phyloP scores from a whole-genome alignment of 768 basidiomycete species.

The Tephrocybe rancida region DNA sequence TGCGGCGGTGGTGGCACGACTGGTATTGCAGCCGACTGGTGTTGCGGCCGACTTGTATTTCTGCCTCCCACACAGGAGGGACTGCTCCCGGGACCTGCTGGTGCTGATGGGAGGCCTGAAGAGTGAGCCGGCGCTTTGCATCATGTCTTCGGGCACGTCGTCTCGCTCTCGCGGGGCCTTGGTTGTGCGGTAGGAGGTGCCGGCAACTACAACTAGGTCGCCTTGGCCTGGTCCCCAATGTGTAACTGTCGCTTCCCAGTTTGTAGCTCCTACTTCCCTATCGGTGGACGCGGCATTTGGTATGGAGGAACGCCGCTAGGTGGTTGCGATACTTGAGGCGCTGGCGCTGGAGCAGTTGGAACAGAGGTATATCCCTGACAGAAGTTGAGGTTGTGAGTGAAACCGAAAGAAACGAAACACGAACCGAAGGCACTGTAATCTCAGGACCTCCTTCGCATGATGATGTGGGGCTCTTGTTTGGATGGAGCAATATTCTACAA shows the following conservation, averaged over 20 bases:
- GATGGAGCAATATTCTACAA: too few relatives aligned
- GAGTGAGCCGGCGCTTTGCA: slow-evolving; percentile 8
- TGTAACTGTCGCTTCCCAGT: too few relatives aligned
- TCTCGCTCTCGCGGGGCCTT: slow-evolving; percentile 49
- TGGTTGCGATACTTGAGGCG: slow-evolving; percentile 18
- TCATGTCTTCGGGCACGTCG: slow-evolving; percentile 32
- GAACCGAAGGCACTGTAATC: background rate
- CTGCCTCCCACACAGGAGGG: slow-evolving; percentile 10
- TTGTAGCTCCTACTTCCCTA: too few relatives aligned
- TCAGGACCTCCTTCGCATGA: slow-evolving; percentile 1
- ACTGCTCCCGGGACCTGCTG: slow-evolving; percentile 11
- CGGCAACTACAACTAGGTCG: slow-evolving; percentile 62
- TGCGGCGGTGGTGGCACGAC: slow-evolving; percentile 14
- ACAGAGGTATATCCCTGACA: background rate
- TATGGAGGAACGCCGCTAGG: slow-evolving; percentile 25
- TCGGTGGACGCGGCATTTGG: slow-evolving; percentile 56
- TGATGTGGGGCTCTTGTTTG: too few relatives aligned
- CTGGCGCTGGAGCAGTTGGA: slow-evolving; percentile 10
- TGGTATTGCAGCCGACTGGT: too few relatives aligned
- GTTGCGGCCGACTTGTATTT: slow-evolving; percentile 13
- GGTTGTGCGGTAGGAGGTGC: slow-evolving; percentile 52
- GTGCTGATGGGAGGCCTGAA: slow-evolving; percentile 7
- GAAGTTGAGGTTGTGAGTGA: background rate
- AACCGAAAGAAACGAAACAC: background rate
- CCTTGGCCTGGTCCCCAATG: too few relatives aligned